Percentiles rank a stretch among this genome's conserved stretches.
Evolutionary conservation across 208 protist genomes (phyloP).

Genomic region (Wallacemonas rigidus): DNA sequence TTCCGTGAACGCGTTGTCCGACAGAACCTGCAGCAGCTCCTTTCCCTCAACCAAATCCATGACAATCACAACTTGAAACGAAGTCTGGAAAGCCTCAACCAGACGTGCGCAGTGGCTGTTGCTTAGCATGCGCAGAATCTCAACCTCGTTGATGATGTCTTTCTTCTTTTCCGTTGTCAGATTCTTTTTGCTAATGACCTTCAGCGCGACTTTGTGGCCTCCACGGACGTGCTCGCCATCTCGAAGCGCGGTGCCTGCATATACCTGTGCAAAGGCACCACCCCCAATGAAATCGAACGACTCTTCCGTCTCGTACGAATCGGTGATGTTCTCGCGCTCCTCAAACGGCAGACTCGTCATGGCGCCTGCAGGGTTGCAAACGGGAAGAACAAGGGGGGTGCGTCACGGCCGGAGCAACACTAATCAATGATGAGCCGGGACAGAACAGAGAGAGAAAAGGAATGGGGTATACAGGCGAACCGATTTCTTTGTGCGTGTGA

Average conservation of each 20-base stretch:
- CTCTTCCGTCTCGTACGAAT: constrained; percentile 73
- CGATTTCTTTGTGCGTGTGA: too few species aligned
- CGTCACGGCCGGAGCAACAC: not conserved
- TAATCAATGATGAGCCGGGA: too few species aligned
- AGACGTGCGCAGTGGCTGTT: constrained; percentile 75
- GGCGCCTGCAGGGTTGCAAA: not conserved
- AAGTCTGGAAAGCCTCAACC: constrained; percentile 80
- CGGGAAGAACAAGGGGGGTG: not conserved
- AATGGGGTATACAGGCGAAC: too few species aligned
- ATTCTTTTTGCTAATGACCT: constrained; percentile 78
- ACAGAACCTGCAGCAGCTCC: constrained; percentile 77
- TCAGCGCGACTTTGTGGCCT: constrained; percentile 71
- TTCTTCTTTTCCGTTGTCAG: constrained; percentile 68
- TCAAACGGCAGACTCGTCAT: constrained; percentile 75
- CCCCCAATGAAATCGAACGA: constrained; percentile 85
- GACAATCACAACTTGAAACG: constrained; percentile 80
- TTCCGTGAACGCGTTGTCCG: constrained; percentile 61
- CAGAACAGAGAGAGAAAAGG: too few species aligned
- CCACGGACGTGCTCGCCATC: constrained; percentile 36
- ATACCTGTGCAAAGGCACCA: constrained; percentile 84
- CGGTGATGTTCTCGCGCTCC: constrained; percentile 48
- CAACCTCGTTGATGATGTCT: constrained; percentile 84
- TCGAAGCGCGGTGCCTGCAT: constrained; percentile 56
- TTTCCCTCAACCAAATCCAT: constrained; percentile 78
- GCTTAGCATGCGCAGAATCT: constrained; percentile 57